Conservation (phyloP, 306 rosid genomes). For the Malus sieversii region DNA sequence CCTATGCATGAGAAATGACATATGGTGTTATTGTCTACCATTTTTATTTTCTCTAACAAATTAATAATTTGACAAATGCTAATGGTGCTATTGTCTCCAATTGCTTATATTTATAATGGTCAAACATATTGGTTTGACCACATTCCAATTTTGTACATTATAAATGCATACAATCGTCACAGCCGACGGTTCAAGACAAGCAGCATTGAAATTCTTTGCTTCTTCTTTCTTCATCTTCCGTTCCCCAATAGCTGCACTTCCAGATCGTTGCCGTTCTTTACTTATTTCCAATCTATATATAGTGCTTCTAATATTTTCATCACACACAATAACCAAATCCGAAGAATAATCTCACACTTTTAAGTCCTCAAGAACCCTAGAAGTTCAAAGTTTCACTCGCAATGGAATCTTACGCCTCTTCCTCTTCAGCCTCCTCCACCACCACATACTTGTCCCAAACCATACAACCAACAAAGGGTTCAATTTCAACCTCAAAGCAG, state of each 20-base stretch:
- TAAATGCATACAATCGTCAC: background rate
- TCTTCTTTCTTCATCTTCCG: background rate
- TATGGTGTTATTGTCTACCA: too few relatives aligned
- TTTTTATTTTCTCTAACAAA: too few relatives aligned
- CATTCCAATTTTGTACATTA: background rate
- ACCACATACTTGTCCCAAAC: background rate
- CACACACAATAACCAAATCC: background rate
- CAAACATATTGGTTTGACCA: constrained; percentile 34
- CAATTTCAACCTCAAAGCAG: background rate
- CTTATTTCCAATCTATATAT: background rate
- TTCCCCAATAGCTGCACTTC: constrained; percentile 14
- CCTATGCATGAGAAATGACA: too few relatives aligned
- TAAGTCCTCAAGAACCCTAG: background rate
- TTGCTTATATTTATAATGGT: background rate
- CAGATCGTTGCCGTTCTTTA: constrained; percentile 22
- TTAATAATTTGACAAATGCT: too few relatives aligned
- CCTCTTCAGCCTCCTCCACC: background rate
- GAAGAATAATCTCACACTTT: background rate
- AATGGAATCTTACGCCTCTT: background rate
- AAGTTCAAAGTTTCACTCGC: background rate
- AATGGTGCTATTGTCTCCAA: too few relatives aligned
- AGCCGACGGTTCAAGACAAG: constrained; percentile 53
- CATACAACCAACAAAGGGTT: background rate
- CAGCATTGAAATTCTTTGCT: constrained; percentile 4
- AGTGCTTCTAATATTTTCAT: background rate